Percentiles rank a stretch among this genome's conserved stretches.
These are phyloP conservation scores for Kazachstania martiniae DNA, from an alignment of 805 yeast species.

Conservation along the genomic window DNA sequence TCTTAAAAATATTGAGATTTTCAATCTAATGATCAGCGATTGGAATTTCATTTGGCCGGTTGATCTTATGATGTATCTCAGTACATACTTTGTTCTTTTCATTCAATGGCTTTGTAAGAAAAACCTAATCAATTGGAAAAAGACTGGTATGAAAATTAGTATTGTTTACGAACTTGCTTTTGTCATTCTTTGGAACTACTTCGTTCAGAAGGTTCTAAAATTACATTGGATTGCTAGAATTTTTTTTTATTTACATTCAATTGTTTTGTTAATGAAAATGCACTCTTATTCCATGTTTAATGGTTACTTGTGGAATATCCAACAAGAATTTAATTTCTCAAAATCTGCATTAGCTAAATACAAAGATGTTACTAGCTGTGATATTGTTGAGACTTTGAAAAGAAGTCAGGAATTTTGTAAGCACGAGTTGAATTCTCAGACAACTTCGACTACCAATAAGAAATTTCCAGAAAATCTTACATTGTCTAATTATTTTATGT, in stretches of 20 bases:
- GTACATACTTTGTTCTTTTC: conserved; percentile 48
- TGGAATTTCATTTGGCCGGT: conserved; percentile 54
- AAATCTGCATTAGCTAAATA: conserved; percentile 33
- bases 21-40: conserved; percentile 46
- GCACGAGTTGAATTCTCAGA: conserved; percentile 55
- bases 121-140: conserved; percentile 45
- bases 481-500: conserved; percentile 55
- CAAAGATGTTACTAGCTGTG: conserved; percentile 19
- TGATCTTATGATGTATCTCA: conserved; percentile 63
- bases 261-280: conserved; percentile 88
- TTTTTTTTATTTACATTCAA: conserved; percentile 70
- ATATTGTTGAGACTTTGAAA: conserved; percentile 27
- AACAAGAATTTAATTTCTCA: conserved; percentile 43
- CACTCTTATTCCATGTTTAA: conserved; percentile 89
- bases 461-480: conserved; percentile 68
- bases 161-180: conserved; percentile 44
- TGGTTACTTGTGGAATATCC: conserved; percentile 72
- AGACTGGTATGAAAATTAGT: conserved; percentile 52
- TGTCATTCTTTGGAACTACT: conserved; percentile 38
- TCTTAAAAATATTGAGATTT: conserved; percentile 38
- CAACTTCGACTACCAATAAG: conserved; percentile 1
- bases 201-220: conserved; percentile 36
- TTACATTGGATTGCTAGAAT: conserved; percentile 90
- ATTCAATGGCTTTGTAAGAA: conserved; percentile 45
- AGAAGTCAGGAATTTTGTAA: conserved; percentile 57